A percentile compares a stretch with the other conserved stretches of the same genome.
Evolutionary conservation across 2,329 filamentous ascomycete genomes (phyloP).

Genomic region (Colletotrichum theobromicola): DNA sequence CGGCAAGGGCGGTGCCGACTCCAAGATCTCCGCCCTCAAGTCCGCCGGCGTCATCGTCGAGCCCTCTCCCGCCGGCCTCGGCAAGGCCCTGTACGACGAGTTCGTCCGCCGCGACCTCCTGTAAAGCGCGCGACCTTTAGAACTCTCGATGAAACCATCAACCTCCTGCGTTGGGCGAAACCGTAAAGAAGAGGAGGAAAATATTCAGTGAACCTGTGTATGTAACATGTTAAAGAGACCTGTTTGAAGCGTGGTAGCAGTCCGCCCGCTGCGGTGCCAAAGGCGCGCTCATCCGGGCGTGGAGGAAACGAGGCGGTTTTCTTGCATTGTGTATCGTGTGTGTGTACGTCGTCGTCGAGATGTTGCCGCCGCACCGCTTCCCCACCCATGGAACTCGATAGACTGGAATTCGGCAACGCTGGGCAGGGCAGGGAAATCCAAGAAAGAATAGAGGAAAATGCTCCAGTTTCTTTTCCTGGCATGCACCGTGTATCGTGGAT

Average conservation of each 20-base stretch:
- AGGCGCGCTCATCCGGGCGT: background rate
- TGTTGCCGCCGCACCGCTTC: background rate
- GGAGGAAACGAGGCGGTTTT: background rate
- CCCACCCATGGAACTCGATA: background rate
- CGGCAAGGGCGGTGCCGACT: conserved; percentile 97
- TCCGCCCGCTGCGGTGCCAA: background rate
- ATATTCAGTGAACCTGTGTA: conserved; percentile 14
- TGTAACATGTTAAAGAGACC: conserved; percentile 21
- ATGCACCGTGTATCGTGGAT: background rate
- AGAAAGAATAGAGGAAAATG: background rate
- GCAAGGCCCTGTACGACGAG: conserved; percentile 92
- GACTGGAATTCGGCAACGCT: conserved; percentile 1
- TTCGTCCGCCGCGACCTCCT: conserved; percentile 96
- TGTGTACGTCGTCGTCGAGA: background rate
- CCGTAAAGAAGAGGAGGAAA: background rate
- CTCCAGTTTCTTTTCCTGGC: background rate
- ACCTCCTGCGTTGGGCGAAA: background rate
- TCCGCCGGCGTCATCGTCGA: conserved; percentile 94
- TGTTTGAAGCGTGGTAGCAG: conserved; percentile 9
- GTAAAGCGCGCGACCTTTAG: conserved; percentile 54
- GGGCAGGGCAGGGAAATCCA: background rate
- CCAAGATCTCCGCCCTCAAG: conserved; percentile 96
- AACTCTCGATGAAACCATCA: background rate
- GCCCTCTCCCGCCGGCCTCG: conserved; percentile 88
- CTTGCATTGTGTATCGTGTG: background rate